These are phyloP conservation scores for Emericellopsis terricola DNA, from an alignment of 495 filamentous ascomycete genomes.

Conservation along the genomic window DNA sequence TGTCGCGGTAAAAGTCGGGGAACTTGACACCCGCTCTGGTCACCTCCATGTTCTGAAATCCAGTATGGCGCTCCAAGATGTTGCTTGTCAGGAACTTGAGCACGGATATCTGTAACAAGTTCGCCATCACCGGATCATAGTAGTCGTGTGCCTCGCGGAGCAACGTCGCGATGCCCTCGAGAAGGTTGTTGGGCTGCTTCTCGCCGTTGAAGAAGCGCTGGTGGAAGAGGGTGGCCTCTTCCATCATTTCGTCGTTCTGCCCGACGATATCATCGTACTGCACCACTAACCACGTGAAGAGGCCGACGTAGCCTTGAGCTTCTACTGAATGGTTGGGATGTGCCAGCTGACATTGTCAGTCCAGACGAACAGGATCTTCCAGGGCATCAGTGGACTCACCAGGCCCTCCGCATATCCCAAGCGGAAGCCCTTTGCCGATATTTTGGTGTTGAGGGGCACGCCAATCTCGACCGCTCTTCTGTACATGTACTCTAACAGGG, in stretches of 20 bases:
- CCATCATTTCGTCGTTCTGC: constrained; percentile 1
- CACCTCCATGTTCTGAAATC: neutral
- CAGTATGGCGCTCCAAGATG: neutral
- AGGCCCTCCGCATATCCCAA: neutral
- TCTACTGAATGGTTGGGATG: neutral
- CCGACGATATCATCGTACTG: constrained; percentile 5
- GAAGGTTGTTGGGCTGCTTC: constrained; percentile 1
- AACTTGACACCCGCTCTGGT: neutral
- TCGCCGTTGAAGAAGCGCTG: constrained; percentile 3
- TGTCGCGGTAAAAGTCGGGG: constrained; percentile 1
- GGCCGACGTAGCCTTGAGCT: constrained; percentile 3
- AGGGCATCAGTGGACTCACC: neutral
- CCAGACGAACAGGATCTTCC: neutral
- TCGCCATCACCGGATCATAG: neutral
- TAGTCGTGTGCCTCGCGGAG: neutral
- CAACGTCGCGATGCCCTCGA: neutral
- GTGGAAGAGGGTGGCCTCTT: constrained; percentile 3
- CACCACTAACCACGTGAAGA: constrained; percentile 1
- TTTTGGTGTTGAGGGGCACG: neutral
- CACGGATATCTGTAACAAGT: neutral
- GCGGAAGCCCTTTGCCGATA: constrained; percentile 1
- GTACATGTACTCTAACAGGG: neutral
- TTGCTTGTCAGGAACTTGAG: constrained; percentile 1
- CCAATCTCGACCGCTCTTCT: neutral
- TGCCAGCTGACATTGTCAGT: neutral